Evolutionary conservation across 768 basidiomycete species (phyloP), one percentile per base, ranked within the genome.

Genomic region (Hortiboletus flavorubellus): DNA sequence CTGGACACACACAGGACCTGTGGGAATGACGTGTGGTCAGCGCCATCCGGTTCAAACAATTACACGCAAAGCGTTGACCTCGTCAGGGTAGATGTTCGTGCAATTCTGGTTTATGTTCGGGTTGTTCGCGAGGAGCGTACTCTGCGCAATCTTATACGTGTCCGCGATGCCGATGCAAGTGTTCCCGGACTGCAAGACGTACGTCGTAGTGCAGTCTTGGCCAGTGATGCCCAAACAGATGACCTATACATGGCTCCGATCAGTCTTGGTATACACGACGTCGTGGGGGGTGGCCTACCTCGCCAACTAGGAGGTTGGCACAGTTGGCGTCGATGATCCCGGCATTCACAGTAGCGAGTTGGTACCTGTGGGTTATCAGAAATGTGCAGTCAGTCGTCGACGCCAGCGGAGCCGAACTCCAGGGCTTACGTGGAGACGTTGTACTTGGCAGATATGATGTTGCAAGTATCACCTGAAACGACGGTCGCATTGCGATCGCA

Each of bases 401-500:
- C 12, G 29, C 29, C 3, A 31, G 8, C 2, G 14, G 38, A 43
- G 14, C 11, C 11, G 31, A 35, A 21, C 21, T 21, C 21, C 21
- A 21, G 21, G 18, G 72, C 82, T 47, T 59, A 87, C 85, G 84
- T 84, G 38, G 86, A 86, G 57, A 79, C 81, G 51, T 82, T 79
- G 63, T 85, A 61, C 18, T 76, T 66, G 34, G 80, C 78, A 60
- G 84, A 88, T 68, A 91, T 90, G 52, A 56, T 63, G 69, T 89
- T n/a, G 67, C 89, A 91, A 54, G 77, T 80, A 64, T 89, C 84
- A 34, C 81, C 82, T 7, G 65, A 62, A 55, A 71, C 61, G 50
- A 90, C 77, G 49, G 80, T 85, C 66, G 84, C 84, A 18, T 66
- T 76, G 59, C 89, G 82, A n/a, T 78, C 73, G 66, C 89, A 89